Conservation (phyloP, 441 rosid species). For the Adansonia gregorii region DNA sequence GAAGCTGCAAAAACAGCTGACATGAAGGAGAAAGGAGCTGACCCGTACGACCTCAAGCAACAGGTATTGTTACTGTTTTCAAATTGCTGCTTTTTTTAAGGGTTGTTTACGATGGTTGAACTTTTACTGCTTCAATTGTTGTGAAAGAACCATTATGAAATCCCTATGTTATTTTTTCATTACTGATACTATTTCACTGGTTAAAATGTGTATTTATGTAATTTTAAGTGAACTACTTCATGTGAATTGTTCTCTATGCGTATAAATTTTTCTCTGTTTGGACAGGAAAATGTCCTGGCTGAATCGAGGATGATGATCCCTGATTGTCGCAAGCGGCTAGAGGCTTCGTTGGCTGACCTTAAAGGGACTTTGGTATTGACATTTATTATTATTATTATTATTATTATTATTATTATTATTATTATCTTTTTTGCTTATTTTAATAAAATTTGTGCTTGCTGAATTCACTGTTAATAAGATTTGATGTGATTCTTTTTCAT, state of each 20-base stretch:
- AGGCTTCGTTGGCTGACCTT: constrained; percentile 74
- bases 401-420: neutral
- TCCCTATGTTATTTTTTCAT: neutral
- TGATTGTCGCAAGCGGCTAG: constrained; percentile 84
- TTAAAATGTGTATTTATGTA: too few relatives aligned
- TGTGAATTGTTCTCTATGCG: neutral
- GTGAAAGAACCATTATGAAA: neutral
- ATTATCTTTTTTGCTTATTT: neutral
- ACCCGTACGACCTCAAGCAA: constrained; percentile 90
- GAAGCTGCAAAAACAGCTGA: constrained; percentile 85
- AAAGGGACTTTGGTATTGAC: constrained; percentile 71
- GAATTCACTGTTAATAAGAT: neutral
- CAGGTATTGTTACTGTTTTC: constrained; percentile 48
- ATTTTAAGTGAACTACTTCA: neutral
- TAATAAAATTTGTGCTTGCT: neutral
- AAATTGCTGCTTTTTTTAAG: neutral
- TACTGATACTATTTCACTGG: neutral
- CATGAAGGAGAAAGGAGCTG: constrained; percentile 91
- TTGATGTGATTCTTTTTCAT: neutral
- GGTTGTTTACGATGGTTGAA: neutral
- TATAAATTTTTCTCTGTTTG: constrained; percentile 23
- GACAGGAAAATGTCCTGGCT: constrained; percentile 90
- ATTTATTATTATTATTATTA: neutral
- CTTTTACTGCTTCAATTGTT: neutral
- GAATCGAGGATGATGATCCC: constrained; percentile 99